These are phyloP conservation scores for Camelina neglecta DNA, from an alignment of 345 rosid species.

Conservation along the genomic window DNA sequence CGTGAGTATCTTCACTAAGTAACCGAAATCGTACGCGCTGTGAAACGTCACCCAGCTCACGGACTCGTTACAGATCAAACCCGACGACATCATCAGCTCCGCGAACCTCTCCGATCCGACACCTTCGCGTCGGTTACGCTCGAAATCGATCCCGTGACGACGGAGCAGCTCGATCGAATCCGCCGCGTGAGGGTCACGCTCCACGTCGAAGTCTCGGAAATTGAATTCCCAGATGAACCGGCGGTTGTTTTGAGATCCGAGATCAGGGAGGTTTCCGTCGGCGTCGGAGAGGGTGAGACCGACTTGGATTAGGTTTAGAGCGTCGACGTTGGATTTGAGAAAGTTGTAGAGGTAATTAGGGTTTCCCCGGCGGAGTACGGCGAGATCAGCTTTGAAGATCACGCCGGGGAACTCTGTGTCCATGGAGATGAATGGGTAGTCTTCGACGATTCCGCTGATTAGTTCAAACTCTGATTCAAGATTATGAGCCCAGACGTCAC, in stretches of 20 bases:
- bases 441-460: constrained; percentile 63
- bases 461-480: constrained; percentile 67
- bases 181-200: constrained; percentile 73
- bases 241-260: constrained; percentile 45
- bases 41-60: constrained; percentile 97
- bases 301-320: constrained; percentile 75
- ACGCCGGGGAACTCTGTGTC: constrained; percentile 95
- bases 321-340: constrained; percentile 87
- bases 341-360: constrained; percentile 67
- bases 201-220: constrained; percentile 81
- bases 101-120: constrained; percentile 74
- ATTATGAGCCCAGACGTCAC: constrained; percentile 82
- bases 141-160: constrained; percentile 87
- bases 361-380: constrained; percentile 39
- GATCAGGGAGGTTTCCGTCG: constrained; percentile 67
- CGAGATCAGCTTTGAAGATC: constrained; percentile 42
- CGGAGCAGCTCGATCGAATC: constrained; percentile 83
- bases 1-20: constrained; percentile 80
- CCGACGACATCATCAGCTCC: constrained; percentile 88
- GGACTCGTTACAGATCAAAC: constrained; percentile 70
- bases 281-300: constrained; percentile 83
- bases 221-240: constrained; percentile 91
- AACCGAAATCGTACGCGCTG: constrained; percentile 95
- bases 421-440: constrained; percentile 76
- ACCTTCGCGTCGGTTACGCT: constrained; percentile 61